Base-by-base conservation (phyloP, 768 basidiomycete species). In the Russula earlei region DNA sequence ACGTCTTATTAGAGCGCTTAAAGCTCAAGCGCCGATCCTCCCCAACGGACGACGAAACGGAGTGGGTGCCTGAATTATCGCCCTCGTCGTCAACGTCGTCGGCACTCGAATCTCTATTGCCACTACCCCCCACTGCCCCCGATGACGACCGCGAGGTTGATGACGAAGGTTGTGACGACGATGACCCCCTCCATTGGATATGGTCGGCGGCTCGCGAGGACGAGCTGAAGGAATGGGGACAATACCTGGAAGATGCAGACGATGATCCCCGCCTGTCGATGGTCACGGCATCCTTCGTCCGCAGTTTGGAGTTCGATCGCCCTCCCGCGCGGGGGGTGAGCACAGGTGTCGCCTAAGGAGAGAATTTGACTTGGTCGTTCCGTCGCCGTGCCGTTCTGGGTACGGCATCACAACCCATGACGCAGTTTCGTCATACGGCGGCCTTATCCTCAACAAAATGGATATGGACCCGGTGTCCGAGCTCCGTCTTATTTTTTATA, bases 141-240 rank as follows among this genome's bases (percentile, higher is more conserved):
- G 29, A 31, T 5, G 29, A 31, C 29, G 29, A 31, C 29, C n/a
- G n/a, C n/a, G n/a, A n/a, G n/a, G 29, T 31, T 5, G 29, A 31
- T 5, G 29, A 31, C 5, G 29, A 31, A 14, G 15, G 7, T 36
- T 9, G 34, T 36, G 29, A 31, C 10, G 29, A 6, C 5, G 12
- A 46, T 20, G 24, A 49, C 4, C n/a, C n/a, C 6, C 47, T 11
- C 7, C 11, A 9, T 8, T 57, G 56, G 56, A 47, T 57, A 11
- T 20, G 17, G 40, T 47, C 50, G 3, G 56, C 36, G 14, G 56
- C 50, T 2, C 15, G 56, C 15, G 50, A 57, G 6, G 56, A 47
- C n/a, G 56, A 57, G 17, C 5, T 57, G 14, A 34, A 34, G 40
- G 56, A 57, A 17, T 57, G 56, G 56, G 56, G 44, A 22, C 29